phyloP scores from a whole-genome alignment of 371 early-diverging fungal genomes.

The Mucor lusitanicus region DNA sequence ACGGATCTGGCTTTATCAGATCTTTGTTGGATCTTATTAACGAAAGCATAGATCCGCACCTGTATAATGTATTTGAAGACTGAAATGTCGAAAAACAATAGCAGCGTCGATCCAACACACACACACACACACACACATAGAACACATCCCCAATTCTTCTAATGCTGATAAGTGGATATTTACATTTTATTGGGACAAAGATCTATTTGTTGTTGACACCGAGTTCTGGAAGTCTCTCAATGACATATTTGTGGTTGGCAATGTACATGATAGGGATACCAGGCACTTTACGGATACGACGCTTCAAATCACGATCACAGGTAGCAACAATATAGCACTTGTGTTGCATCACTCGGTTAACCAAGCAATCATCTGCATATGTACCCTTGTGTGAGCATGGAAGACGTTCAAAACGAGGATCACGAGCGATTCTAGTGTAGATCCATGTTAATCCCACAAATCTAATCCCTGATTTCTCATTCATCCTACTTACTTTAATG shows the following conservation, averaged over 20 bases:
- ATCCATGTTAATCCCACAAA: background rate
- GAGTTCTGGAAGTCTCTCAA: constrained; percentile 94
- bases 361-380: constrained; percentile 99
- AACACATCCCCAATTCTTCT: no score
- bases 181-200: constrained; percentile 1
- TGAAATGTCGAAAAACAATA: no score
- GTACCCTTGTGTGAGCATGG: constrained; percentile 99
- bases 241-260: constrained; percentile 86
- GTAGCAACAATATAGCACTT: constrained; percentile 99
- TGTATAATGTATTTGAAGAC: no score
- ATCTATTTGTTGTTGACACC: constrained; percentile 47
- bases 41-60: no score
- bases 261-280: constrained; percentile 99
- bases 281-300: constrained; percentile 97
- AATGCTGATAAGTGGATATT: constrained; percentile 6
- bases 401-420: constrained; percentile 94
- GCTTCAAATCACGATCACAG: constrained; percentile 98
- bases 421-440: constrained; percentile 81
- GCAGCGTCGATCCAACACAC: no score
- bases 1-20: no score
- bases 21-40: no score
- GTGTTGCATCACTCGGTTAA: constrained; percentile 95
- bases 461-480: background rate
- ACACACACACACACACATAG: no score
- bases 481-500: constrained; percentile 68